These are phyloP conservation scores for Ochetophila trinervis DNA, from an alignment of 306 rosid species.

Conservation along the genomic window DNA sequence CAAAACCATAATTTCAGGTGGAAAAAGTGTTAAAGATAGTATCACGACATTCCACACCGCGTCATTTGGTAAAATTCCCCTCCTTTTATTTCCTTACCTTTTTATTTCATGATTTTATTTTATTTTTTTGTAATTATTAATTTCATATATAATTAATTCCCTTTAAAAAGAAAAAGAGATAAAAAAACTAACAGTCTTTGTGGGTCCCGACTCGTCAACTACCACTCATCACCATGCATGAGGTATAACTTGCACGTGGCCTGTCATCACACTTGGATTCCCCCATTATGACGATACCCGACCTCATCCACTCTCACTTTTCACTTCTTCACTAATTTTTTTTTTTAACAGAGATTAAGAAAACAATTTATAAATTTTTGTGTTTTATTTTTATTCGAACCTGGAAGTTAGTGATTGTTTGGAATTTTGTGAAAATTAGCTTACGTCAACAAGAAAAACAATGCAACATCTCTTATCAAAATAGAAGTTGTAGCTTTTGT, in stretches of 20 bases:
- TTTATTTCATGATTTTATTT: background rate
- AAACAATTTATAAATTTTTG: too few species aligned
- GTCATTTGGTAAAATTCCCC: conserved; percentile 56
- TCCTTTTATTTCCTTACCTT: background rate
- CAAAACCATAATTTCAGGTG: conserved; percentile 62
- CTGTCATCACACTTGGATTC: background rate
- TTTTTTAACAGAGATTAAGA: too few species aligned
- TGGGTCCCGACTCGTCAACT: background rate
- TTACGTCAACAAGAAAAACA: too few species aligned
- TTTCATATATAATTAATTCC: background rate
- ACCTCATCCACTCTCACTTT: too few species aligned
- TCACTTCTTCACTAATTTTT: too few species aligned
- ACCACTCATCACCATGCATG: conserved; percentile 15
- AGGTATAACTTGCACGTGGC: conserved; percentile 34
- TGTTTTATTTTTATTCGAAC: too few species aligned
- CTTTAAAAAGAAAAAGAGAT: background rate
- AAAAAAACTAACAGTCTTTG: background rate
- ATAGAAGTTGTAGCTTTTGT: too few species aligned
- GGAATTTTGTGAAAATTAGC: too few species aligned
- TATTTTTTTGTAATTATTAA: too few species aligned
- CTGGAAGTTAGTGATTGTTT: too few species aligned
- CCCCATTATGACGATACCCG: too few species aligned
- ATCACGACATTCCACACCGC: conserved; percentile 95
- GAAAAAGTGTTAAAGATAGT: conserved; percentile 29
- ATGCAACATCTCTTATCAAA: too few species aligned